Conservation (phyloP, 768 basidiomycete genomes). For the Hygrophorus russula region DNA sequence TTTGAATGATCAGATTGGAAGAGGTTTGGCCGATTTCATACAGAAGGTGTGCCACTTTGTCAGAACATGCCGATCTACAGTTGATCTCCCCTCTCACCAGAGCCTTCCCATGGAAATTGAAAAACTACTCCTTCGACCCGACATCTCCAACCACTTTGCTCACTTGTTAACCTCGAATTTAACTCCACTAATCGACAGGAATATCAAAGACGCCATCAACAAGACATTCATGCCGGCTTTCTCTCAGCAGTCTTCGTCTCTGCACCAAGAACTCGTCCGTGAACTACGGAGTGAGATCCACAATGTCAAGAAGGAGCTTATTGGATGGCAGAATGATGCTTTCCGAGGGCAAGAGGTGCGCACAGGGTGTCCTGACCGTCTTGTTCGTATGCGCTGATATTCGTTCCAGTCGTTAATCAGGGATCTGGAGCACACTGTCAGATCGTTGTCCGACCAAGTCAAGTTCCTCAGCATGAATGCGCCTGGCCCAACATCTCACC, state of each 20-base stretch:
- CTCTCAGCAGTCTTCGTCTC: slow-evolving; percentile 56
- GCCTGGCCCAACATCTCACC: slow-evolving; percentile 21
- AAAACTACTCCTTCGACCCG: slow-evolving; percentile 63
- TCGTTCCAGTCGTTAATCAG: slow-evolving; percentile 52
- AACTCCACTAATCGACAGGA: slow-evolving; percentile 67
- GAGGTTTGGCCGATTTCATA: slow-evolving; percentile 61
- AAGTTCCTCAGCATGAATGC: slow-evolving; percentile 63
- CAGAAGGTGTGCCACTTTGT: slow-evolving; percentile 43
- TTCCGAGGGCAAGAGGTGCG: slow-evolving; percentile 70
- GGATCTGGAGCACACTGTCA: slow-evolving; percentile 71
- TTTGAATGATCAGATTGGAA: slow-evolving; percentile 67
- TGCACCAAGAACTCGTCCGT: slow-evolving; percentile 73
- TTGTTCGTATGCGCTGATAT: slow-evolving; percentile 7
- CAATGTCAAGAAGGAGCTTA: slow-evolving; percentile 68
- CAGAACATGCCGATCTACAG: slow-evolving; percentile 8
- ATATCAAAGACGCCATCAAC: slow-evolving; percentile 69
- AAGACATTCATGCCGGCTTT: slow-evolving; percentile 70
- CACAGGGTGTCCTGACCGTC: slow-evolving; percentile 1
- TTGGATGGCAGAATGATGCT: slow-evolving; percentile 72
- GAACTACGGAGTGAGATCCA: slow-evolving; percentile 70
- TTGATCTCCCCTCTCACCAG: slow-evolving; percentile 22
- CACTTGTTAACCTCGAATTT: slow-evolving; percentile 61
- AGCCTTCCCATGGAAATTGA: slow-evolving; percentile 71
- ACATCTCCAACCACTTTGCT: slow-evolving; percentile 68
- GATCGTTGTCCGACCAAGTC: slow-evolving; percentile 69